A percentile compares a stretch with the other conserved stretches of the same genome.
phyloP scores from a whole-genome alignment of 2,329 filamentous ascomycete genomes.

The Magnaporthiopsis incrustans region DNA sequence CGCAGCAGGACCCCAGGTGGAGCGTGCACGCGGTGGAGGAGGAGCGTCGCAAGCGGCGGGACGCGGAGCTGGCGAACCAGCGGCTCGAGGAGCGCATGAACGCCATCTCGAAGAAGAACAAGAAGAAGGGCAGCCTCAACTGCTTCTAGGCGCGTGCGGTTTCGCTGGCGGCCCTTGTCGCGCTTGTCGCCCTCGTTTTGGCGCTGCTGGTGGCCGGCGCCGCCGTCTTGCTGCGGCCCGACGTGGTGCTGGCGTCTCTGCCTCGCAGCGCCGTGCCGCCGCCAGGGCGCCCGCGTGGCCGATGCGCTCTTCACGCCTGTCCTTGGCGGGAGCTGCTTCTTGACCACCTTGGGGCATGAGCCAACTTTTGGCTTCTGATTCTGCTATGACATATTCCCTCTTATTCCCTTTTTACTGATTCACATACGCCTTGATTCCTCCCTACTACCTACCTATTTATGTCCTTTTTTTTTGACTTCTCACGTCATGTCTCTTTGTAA shows the following conservation, averaged over 20 bases:
- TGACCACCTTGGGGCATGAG: too few species aligned
- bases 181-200: not conserved
- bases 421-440: too few species aligned
- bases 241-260: not conserved
- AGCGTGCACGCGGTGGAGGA: constrained; percentile 89
- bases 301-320: too few species aligned
- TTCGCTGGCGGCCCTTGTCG: constrained; percentile 1
- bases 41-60: constrained; percentile 84
- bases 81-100: constrained; percentile 95
- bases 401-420: too few species aligned
- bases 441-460: too few species aligned
- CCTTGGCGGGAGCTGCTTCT: too few species aligned
- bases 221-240: not conserved
- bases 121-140: constrained; percentile 91
- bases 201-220: not conserved
- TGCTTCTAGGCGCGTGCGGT: constrained; percentile 64
- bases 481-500: too few species aligned
- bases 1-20: constrained; percentile 50
- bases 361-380: too few species aligned
- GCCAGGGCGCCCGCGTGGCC: too few species aligned
- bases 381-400: too few species aligned
- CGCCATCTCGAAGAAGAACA: constrained; percentile 85
- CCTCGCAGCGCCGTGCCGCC: too few species aligned
- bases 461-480: too few species aligned
- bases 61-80: constrained; percentile 80